Evolutionary conservation across 2,329 filamentous ascomycete species (phyloP).

Genomic region (Fusarium guadeloupense): DNA sequence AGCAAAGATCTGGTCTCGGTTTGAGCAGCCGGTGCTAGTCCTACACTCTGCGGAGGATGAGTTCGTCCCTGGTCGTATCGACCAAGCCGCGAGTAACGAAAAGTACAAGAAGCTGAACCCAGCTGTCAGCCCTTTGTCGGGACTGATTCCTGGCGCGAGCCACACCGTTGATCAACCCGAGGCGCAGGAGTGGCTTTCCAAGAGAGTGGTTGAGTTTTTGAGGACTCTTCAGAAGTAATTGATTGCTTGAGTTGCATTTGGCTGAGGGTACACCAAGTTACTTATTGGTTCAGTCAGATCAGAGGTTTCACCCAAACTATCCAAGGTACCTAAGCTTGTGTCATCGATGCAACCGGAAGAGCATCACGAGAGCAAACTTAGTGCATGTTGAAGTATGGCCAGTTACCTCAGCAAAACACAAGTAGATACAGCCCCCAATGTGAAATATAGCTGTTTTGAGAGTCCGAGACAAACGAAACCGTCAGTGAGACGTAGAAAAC

Average conservation of each 20-base stretch:
- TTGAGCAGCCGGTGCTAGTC: conserved; percentile 69
- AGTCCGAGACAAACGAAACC: neutral
- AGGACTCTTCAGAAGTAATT: conserved; percentile 32
- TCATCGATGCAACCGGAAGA: too few relatives aligned
- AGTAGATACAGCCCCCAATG: neutral
- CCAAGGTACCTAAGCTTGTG: too few relatives aligned
- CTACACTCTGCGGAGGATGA: conserved; percentile 74
- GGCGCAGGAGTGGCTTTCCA: conserved; percentile 60
- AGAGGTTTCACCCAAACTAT: too few relatives aligned
- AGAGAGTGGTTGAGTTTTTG: conserved; percentile 59
- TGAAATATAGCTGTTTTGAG: neutral
- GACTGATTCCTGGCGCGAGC: conserved; percentile 61
- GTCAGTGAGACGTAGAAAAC: neutral
- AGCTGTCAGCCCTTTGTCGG: conserved; percentile 61
- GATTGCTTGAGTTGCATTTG: too few relatives aligned
- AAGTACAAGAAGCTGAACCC: conserved; percentile 62
- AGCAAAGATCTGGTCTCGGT: conserved; percentile 69
- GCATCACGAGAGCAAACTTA: too few relatives aligned
- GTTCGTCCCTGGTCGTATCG: conserved; percentile 65
- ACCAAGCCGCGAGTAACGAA: conserved; percentile 65
- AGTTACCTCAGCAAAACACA: too few relatives aligned
- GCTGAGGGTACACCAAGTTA: too few relatives aligned
- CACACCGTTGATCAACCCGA: conserved; percentile 60
- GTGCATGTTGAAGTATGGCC: too few relatives aligned
- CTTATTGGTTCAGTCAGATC: too few relatives aligned